Base-by-base conservation (phyloP, 2,329 filamentous ascomycete genomes). In the Phialophora expanda region DNA sequence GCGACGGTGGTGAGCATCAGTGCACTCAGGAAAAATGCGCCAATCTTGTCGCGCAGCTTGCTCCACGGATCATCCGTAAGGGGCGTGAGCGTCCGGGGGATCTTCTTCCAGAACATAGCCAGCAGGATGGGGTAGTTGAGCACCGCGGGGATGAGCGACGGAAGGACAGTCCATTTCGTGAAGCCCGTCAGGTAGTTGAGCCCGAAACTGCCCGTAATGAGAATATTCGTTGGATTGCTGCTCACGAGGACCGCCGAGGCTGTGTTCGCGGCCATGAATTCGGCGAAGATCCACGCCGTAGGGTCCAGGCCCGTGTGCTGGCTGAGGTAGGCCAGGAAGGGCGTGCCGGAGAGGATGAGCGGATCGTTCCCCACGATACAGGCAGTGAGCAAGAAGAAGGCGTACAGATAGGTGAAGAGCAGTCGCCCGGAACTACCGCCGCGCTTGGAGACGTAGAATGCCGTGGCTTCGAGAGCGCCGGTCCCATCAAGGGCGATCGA, bases 221-320 rank as follows among this genome's bases (percentile, higher is more conserved):
- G 66, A 41, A 73, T 68, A 28, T 73, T 73, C 2, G 90, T 92
- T 0, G 90, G 90, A 66, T 92, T 92, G 0, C 89, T 92, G 0
- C 90, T 92, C 9, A 93, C 90, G 12, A 93, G 80, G 26, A 92
- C 90, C 0, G 90, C 89, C 0, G 90, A 92, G 1, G 87, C 87
- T 56, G 92, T 89, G 89, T 73, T 73, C 5, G 71, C 71, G 9
- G 71, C 71, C 71, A 73, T 73, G 60, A 73, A 73, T 55, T 73
- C 71, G 50, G 66, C 68, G 57, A 73, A 73, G 17, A 71, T 62
- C 71, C 71, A 73, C 38, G 71, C 66, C 17, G 65, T 66, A 12
- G 71, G 71, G 30, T 69, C 68, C 14, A 73, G 58, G 17, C 62
- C 60, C 17, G 71, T 69, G 51, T 71, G 68, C 12, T 70, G 65